Evolutionary conservation across 179 eudicot species (phyloP), one percentile per base, ranked within the genome.

Genomic region (Patellifolia procumbens): DNA sequence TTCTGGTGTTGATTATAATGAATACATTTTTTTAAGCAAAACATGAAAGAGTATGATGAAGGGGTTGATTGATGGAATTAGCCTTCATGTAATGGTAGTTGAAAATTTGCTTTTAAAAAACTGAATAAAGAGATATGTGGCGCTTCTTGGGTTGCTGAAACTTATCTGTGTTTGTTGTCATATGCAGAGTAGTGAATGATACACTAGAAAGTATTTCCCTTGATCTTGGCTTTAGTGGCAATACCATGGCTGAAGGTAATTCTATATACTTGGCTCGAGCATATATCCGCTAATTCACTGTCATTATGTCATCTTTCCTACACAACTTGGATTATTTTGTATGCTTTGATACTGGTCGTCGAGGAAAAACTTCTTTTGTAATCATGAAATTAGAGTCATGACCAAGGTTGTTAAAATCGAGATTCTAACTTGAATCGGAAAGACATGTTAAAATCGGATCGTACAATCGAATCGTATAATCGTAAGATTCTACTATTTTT

Each of bases 181-280:
- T 69, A 39, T 82, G 84, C 87, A 94, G 98, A 81, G 97, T 94
- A 52, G 94, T 94, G 59, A 94, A 94, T 85, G 96, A 89, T 31
- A 89, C 97, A 19, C 84, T 94, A 22, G 96, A 94, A 81, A 92
- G 91, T 83, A 94, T 92, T 73, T 87, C 98, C 10, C 3, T 83
- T 28, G 98, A 92, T 85, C 91, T 94, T 78, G 94, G 94, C 78
- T 94, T 94, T 76, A 82, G 81, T 66, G 98, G 98, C 70, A 84
- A 73, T 81, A 91, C 96, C 61, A 45, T 94, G 73, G 88, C 94
- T 76, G 98, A 94, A 91, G 98, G 98, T 94, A 85, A 76, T 70
- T n/a, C 37, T 26, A 32, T 13, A 12, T 79, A 26, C 32, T 63
- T 5, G 22, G 64, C 70, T 51, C 43, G 35, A 49, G 19, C 12